These are phyloP conservation scores for Ustilago hordei DNA, from an alignment of 1,284 basidiomycete species.

Conservation along the genomic window DNA sequence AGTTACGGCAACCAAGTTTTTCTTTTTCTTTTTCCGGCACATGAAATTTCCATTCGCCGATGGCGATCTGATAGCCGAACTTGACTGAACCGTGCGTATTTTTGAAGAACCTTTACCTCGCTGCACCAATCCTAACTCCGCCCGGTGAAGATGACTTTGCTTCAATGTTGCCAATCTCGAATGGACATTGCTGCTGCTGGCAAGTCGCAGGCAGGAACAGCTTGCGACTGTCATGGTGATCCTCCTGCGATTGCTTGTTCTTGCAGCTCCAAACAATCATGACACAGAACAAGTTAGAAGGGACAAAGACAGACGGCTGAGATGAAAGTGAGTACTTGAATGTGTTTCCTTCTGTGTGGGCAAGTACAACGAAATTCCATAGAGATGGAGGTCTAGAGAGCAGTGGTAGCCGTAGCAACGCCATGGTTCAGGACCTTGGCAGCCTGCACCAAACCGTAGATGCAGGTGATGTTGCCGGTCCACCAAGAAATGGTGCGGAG, in stretches of 20 bases:
- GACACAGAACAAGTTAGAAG: not conserved
- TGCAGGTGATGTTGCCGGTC: slow-evolving; percentile 47
- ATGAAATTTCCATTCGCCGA: not conserved
- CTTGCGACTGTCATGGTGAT: no score
- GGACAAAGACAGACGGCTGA: not conserved
- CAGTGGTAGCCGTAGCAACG: slow-evolving; percentile 33
- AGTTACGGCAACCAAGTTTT: not conserved
- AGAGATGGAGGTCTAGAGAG: slow-evolving; percentile 18
- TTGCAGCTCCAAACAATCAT: no score
- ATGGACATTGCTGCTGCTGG: not conserved
- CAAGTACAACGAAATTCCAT: not conserved
- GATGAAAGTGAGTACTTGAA: not conserved
- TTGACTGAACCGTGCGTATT: not conserved
- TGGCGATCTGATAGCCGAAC: not conserved
- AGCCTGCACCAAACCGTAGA: slow-evolving; percentile 46
- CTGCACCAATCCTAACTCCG: not conserved
- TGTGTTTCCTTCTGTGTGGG: not conserved
- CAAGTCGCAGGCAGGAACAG: no score
- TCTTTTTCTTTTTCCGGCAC: not conserved
- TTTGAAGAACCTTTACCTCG: not conserved
- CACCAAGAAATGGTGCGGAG: slow-evolving; percentile 45
- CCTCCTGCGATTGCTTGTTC: no score
- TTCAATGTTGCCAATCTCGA: not conserved
- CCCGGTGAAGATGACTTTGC: no score
- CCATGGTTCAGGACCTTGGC: slow-evolving; percentile 45